These are phyloP conservation scores for Epichloe baconii DNA, from an alignment of 2,329 filamentous ascomycete genomes.

Conservation along the genomic window DNA sequence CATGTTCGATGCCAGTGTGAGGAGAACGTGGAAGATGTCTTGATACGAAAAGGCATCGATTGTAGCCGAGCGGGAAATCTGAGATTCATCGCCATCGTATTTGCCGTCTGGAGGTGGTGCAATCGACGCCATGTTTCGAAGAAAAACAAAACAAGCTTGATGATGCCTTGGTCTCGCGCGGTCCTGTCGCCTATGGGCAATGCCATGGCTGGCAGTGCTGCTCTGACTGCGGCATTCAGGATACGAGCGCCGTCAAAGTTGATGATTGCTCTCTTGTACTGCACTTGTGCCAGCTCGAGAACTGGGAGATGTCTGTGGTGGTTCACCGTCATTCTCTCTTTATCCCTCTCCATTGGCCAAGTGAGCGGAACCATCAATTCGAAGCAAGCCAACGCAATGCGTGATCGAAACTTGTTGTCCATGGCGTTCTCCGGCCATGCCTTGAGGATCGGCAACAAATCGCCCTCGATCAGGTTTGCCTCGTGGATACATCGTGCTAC, in stretches of 20 bases:
- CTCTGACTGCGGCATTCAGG: slow-evolving; percentile 66
- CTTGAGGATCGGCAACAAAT: slow-evolving; percentile 79
- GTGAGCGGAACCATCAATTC: slow-evolving; percentile 87
- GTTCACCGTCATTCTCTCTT: slow-evolving; percentile 76
- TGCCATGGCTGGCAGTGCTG: slow-evolving; percentile 78
- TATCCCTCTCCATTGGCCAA: slow-evolving; percentile 77
- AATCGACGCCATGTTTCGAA: slow-evolving; percentile 83
- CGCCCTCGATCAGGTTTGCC: slow-evolving; percentile 80
- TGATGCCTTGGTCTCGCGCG: slow-evolving; percentile 75
- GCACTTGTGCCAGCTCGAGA: slow-evolving; percentile 72
- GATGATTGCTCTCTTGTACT: slow-evolving; percentile 80
- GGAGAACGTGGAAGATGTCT: slow-evolving; percentile 72
- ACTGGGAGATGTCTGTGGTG: slow-evolving; percentile 87
- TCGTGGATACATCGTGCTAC: slow-evolving; percentile 87
- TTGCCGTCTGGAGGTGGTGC: slow-evolving; percentile 57
- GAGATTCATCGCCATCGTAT: slow-evolving; percentile 77
- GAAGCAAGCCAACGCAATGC: slow-evolving; percentile 72
- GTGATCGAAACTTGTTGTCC: slow-evolving; percentile 62
- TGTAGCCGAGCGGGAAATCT: slow-evolving; percentile 75
- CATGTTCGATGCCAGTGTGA: slow-evolving; percentile 85
- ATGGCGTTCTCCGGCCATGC: slow-evolving; percentile 62
- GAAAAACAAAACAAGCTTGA: slow-evolving; percentile 79
- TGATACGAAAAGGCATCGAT: slow-evolving; percentile 85
- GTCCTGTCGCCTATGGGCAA: slow-evolving; percentile 62
- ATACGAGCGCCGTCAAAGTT: slow-evolving; percentile 69